These are phyloP conservation scores for Kwoniella bestiolae DNA, from an alignment of 768 basidiomycete genomes.

Conservation along the genomic window DNA sequence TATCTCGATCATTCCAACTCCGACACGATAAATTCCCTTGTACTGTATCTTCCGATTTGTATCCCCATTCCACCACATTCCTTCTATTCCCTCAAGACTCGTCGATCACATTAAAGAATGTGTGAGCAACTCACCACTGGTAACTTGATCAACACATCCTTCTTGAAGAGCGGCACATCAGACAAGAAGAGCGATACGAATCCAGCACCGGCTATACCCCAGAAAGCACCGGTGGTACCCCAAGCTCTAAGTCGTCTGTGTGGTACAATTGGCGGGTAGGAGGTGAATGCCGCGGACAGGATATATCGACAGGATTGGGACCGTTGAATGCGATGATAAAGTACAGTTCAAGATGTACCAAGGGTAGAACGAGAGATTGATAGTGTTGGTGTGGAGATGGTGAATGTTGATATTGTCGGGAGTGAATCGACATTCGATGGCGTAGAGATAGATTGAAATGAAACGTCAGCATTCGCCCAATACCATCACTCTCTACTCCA, in stretches of 20 bases:
- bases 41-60: no score
- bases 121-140: constrained; percentile 47
- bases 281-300: no score
- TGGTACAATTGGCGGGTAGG: neutral
- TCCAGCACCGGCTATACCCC: constrained; percentile 46
- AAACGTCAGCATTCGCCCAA: neutral
- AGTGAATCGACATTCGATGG: neutral
- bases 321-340: no score
- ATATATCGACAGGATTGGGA: no score
- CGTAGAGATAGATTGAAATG: neutral
- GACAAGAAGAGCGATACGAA: constrained; percentile 50
- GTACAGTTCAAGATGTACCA: no score
- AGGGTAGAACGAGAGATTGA: neutral
- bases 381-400: neutral
- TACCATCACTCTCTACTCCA: no score
- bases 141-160: constrained; percentile 53
- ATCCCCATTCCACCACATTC: no score
- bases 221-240: constrained; percentile 34
- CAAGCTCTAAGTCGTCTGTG: constrained; percentile 38
- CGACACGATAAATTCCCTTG: no score
- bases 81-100: no score
- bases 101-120: no score
- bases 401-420: neutral
- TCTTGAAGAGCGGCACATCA: constrained; percentile 52
- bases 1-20: neutral